Conservation (phyloP, 805 yeast genomes). For the Candida michaelii region DNA sequence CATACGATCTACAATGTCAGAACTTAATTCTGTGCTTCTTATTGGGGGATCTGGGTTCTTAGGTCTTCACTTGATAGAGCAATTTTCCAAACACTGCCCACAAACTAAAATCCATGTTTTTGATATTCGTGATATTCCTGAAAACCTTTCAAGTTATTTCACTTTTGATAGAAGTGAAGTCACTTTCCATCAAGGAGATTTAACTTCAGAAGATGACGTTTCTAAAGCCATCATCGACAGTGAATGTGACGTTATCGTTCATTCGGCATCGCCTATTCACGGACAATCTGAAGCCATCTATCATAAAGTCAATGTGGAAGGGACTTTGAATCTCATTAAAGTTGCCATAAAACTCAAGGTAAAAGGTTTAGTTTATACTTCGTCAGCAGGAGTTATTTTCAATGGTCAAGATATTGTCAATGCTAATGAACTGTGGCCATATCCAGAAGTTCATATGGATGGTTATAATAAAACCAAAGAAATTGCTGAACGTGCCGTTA, state of each 20-base stretch:
- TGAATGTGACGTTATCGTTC: constrained; percentile 77
- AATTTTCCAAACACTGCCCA: constrained; percentile 65
- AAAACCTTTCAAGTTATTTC: constrained; percentile 64
- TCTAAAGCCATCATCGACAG: constrained; percentile 56
- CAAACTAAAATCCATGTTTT: constrained; percentile 79
- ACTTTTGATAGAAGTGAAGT: constrained; percentile 65
- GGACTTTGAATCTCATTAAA: constrained; percentile 73
- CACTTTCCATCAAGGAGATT: constrained; percentile 73
- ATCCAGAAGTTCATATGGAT: constrained; percentile 90
- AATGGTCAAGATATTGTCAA: constrained; percentile 91
- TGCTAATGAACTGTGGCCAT: constrained; percentile 94
- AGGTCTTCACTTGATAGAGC: constrained; percentile 88
- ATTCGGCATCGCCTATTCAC: constrained; percentile 95
- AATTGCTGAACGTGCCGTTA: constrained; percentile 78
- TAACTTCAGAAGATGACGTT: constrained; percentile 74
- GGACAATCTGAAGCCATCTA: constrained; percentile 81
- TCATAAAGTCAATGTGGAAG: constrained; percentile 86
- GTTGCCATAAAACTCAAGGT: constrained; percentile 55
- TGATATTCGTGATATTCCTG: constrained; percentile 88
- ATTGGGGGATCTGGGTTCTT: constrained; percentile 97
- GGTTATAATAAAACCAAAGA: constrained; percentile 96
- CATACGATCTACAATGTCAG: constrained; percentile 8
- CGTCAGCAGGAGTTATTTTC: constrained; percentile 96
- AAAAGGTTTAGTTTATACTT: constrained; percentile 84
- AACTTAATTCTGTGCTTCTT: constrained; percentile 57